Base-by-base conservation (phyloP, 192 early-diverging fungal species). In the Coemansia reversa region DNA sequence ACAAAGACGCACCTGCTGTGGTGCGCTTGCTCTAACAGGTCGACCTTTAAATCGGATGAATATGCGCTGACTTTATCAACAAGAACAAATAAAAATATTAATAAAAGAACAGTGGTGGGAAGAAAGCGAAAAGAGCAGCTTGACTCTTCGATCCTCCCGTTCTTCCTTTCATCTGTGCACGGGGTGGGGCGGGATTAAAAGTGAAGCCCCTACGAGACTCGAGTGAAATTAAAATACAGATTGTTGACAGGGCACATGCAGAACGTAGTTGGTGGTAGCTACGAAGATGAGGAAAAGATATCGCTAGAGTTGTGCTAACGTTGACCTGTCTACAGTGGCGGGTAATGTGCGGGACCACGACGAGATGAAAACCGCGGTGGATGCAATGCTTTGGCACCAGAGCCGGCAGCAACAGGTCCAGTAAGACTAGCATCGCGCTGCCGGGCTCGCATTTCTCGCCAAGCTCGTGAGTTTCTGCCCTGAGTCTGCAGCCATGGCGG, bases 381-480 rank as follows among this genome's bases (percentile, higher is more conserved):
- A 33, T 32, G 28, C 23, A 56, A 48, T 33, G 65, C 22, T 35
- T 24, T 45, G 20, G 49, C 30, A 14, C 25, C 25, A 49, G 12
- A 9, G 3, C 39, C 39, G 14, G 12, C 39, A 45, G 39, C 39
- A 16, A n/a, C 18, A 16, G 64, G 54, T 48, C 61, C 58, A 18
- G 56, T 58, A 9, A 56, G 19, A 56, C 58, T 58, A 20, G 54
- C 58, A 27, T 54, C 55, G 45, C 58, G 69, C 50, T 68, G 62
- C 14, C 42, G 58, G 19, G 69, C 66, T 20, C 62, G 65, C 71
- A 70, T 70, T 42, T 74, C 67, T 5, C 76, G 70, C 76, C 76
- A 79, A 18, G 71, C 76, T 2, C 76, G 49, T 12, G 76, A 69
- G 60, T 70, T 71, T 14, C 61, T 67, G 58, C 65, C 62, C n/a